Conservation (phyloP, 1,284 basidiomycete genomes). For the Malassezia psittaci region DNA sequence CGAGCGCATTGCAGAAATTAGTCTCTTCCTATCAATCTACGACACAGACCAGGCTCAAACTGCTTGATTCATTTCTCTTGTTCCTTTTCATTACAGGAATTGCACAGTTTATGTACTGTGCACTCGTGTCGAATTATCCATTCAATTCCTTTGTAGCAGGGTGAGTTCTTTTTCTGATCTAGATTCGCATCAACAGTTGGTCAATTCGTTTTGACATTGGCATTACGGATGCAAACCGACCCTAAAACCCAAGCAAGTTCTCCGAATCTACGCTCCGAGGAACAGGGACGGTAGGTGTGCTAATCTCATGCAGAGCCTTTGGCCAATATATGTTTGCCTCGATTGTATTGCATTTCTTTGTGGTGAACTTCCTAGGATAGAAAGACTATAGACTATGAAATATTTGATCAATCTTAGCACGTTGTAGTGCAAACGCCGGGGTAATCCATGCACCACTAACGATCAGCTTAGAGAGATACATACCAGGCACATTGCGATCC, state of each 20-base stretch:
- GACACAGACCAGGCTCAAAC: constrained; percentile 74
- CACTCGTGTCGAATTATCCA: constrained; percentile 82
- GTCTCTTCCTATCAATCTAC: constrained; percentile 58
- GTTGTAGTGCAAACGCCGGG: constrained; percentile 76
- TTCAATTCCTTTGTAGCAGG: constrained; percentile 95
- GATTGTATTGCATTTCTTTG: constrained; percentile 92
- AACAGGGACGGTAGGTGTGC: constrained; percentile 15
- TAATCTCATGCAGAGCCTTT: constrained; percentile 52
- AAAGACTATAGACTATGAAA: constrained; percentile 1
- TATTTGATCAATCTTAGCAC: constrained; percentile 78
- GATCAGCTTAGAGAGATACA: constrained; percentile 36
- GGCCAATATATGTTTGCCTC: constrained; percentile 90
- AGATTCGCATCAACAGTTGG: constrained; percentile 89
- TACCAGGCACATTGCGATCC: constrained; percentile 81
- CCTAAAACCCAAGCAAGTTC: constrained; percentile 76
- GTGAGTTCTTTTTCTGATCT: constrained; percentile 53
- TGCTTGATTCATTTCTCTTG: constrained; percentile 82
- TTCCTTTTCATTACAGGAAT: constrained; percentile 87
- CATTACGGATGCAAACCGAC: constrained; percentile 82
- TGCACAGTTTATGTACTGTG: constrained; percentile 79
- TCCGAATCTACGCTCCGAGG: constrained; percentile 51
- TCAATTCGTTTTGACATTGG: constrained; percentile 90
- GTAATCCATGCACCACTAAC: constrained; percentile 40
- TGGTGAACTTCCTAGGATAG: constrained; percentile 85
- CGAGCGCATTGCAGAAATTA: not conserved